Evolutionary conservation across 2,329 filamentous ascomycete genomes (phyloP).

Genomic region (Pseudogymnoascus sp.): DNA sequence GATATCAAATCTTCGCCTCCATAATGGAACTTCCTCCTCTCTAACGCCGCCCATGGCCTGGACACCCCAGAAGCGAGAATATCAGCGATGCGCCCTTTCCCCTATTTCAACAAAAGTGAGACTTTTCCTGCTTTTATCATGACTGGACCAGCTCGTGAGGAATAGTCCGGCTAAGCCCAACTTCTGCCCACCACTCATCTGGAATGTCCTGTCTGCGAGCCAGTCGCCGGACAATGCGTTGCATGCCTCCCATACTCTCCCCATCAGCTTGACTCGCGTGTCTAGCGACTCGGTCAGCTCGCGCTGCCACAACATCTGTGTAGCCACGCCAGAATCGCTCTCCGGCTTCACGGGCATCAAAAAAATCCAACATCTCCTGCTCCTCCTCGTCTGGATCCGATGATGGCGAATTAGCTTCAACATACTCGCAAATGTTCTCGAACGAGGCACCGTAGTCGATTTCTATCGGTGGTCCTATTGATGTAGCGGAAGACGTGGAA

Average conservation of each 20-base stretch:
- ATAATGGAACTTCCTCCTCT: background rate
- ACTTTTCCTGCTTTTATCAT: background rate
- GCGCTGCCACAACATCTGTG: constrained; percentile 24
- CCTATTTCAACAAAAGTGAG: background rate
- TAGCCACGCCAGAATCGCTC: constrained; percentile 23
- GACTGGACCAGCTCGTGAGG: constrained; percentile 31
- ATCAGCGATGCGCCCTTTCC: background rate
- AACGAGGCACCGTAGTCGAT: background rate
- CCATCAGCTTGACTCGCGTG: constrained; percentile 26
- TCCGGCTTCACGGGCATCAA: constrained; percentile 15
- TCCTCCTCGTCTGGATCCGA: constrained; percentile 31
- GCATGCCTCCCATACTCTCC: constrained; percentile 54
- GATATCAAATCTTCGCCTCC: background rate
- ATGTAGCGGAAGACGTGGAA: background rate
- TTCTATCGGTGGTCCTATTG: background rate
- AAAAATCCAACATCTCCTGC: constrained; percentile 23
- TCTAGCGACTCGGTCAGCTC: constrained; percentile 29
- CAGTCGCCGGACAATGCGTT: constrained; percentile 64
- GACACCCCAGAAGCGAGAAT: background rate
- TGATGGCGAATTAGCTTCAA: constrained; percentile 23
- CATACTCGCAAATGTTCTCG: constrained; percentile 9
- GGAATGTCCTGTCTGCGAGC: constrained; percentile 68
- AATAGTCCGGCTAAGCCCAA: constrained; percentile 57
- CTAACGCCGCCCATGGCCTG: background rate
- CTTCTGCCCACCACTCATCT: constrained; percentile 74